Conservation (phyloP, 192 early-diverging fungal genomes). For the Chytriomyces sp. region DNA sequence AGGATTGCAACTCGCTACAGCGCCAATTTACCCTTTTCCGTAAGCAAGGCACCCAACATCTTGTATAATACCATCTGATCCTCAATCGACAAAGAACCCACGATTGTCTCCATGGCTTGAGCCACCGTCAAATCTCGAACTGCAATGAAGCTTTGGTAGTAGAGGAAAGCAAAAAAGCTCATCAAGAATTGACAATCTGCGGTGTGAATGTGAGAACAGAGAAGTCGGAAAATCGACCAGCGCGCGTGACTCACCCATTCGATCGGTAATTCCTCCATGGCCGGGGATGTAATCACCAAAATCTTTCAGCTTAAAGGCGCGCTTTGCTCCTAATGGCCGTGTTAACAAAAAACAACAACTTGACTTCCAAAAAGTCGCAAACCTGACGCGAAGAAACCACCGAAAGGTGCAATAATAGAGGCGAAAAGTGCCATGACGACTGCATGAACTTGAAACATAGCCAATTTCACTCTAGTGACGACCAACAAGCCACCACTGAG, state of each 20-base stretch:
- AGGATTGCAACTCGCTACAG: too few relatives aligned
- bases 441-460: slow-evolving; percentile 86
- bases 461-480: slow-evolving; percentile 66
- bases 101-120: background rate
- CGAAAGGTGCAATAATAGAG: slow-evolving; percentile 94
- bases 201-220: background rate
- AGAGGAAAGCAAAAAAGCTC: slow-evolving; percentile 90
- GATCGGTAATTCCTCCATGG: slow-evolving; percentile 95
- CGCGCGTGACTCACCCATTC: slow-evolving; percentile 57
- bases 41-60: background rate
- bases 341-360: background rate
- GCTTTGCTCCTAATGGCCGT: slow-evolving; percentile 71
- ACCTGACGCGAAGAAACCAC: slow-evolving; percentile 93
- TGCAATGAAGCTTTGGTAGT: slow-evolving; percentile 79
- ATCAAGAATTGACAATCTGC: slow-evolving; percentile 96
- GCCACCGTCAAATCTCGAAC: slow-evolving; percentile 55
- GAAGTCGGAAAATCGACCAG: background rate
- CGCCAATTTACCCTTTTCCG: background rate
- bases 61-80: background rate
- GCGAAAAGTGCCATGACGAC: slow-evolving; percentile 89
- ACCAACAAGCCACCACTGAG: slow-evolving; percentile 11
- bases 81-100: background rate
- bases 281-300: slow-evolving; percentile 96
- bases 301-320: slow-evolving; percentile 97
- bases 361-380: background rate